Percentiles rank a stretch among this genome's conserved stretches.
These are phyloP conservation scores for Colletotrichum nymphaeae DNA, from an alignment of 2,329 filamentous ascomycete genomes.

Conservation along the genomic window DNA sequence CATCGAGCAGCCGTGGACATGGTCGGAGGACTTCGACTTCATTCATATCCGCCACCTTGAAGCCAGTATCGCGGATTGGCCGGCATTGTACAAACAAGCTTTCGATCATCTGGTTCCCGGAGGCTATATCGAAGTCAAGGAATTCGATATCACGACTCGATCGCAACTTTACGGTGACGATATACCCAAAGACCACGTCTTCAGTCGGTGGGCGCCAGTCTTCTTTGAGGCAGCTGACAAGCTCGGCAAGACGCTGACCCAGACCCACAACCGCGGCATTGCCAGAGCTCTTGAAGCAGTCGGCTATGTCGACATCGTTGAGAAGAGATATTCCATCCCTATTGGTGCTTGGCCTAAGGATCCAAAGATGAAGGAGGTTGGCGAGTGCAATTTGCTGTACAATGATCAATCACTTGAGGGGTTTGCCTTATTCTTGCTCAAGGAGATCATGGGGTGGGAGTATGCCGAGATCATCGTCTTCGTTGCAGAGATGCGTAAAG, in stretches of 20 bases:
- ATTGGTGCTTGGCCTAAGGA: constrained; percentile 34
- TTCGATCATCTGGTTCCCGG: constrained; percentile 68
- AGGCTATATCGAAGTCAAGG: constrained; percentile 52
- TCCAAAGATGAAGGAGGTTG: constrained; percentile 22
- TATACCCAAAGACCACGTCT: constrained; percentile 40
- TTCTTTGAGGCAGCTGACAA: constrained; percentile 40
- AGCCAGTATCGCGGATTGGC: constrained; percentile 68
- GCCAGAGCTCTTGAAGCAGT: constrained; percentile 39
- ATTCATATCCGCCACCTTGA: constrained; percentile 69
- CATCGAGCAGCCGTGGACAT: constrained; percentile 55
- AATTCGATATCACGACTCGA: constrained; percentile 39
- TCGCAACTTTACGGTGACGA: constrained; percentile 36
- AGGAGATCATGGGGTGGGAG: constrained; percentile 42
- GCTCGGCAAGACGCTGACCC: constrained; percentile 37
- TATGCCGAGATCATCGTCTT: constrained; percentile 40
- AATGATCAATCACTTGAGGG: constrained; percentile 40
- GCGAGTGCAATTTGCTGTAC: constrained; percentile 37
- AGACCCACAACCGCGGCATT: constrained; percentile 36
- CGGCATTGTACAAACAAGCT: constrained; percentile 60
- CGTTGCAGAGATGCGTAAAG: constrained; percentile 40
- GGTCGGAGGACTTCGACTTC: constrained; percentile 61
- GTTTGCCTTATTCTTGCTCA: constrained; percentile 41
- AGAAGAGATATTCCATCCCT: constrained; percentile 30
- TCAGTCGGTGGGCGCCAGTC: constrained; percentile 40
- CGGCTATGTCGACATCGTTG: constrained; percentile 38